Percentiles rank a stretch among this genome's conserved stretches.
These are phyloP conservation scores for Linnemannia schmuckeri DNA, from an alignment of 192 early-diverging fungal genomes.

Conservation along the genomic window DNA sequence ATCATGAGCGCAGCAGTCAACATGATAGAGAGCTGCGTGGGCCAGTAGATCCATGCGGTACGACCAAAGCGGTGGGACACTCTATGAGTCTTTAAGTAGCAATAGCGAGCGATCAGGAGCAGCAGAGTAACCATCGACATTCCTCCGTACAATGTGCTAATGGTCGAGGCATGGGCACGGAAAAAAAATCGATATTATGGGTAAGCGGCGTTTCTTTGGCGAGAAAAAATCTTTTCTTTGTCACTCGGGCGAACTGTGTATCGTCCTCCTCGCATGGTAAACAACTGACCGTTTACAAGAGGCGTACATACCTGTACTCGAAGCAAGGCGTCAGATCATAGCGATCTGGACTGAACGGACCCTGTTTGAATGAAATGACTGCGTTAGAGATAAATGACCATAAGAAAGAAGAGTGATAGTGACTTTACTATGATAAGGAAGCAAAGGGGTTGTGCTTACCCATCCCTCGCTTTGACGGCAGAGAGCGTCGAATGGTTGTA, in stretches of 20 bases:
- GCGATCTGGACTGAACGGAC: slow-evolving; percentile 31
- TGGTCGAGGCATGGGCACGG: neutral
- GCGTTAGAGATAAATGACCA: neutral
- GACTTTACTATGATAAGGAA: neutral
- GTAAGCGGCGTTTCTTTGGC: neutral
- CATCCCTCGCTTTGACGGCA: slow-evolving; percentile 36
- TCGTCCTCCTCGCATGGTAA: neutral
- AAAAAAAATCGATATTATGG: neutral
- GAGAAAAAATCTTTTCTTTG: neutral
- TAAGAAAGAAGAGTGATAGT: neutral
- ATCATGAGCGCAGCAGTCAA: slow-evolving; percentile 10
- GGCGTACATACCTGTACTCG: slow-evolving; percentile 24
- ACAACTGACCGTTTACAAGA: neutral
- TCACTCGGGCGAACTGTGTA: neutral
- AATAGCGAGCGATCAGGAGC: neutral
- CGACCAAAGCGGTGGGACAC: slow-evolving; percentile 19
- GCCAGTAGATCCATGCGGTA: slow-evolving; percentile 44
- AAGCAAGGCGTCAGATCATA: slow-evolving; percentile 44
- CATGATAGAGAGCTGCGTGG: slow-evolving; percentile 30
- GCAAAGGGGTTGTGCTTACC: slow-evolving; percentile 5
- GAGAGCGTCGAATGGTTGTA: neutral
- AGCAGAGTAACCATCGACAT: neutral
- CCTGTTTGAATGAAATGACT: neutral
- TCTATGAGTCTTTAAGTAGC: neutral
- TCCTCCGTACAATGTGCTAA: slow-evolving; percentile 18